phyloP scores from a whole-genome alignment of 2,329 filamentous ascomycete genomes.

The Thelonectria olida region DNA sequence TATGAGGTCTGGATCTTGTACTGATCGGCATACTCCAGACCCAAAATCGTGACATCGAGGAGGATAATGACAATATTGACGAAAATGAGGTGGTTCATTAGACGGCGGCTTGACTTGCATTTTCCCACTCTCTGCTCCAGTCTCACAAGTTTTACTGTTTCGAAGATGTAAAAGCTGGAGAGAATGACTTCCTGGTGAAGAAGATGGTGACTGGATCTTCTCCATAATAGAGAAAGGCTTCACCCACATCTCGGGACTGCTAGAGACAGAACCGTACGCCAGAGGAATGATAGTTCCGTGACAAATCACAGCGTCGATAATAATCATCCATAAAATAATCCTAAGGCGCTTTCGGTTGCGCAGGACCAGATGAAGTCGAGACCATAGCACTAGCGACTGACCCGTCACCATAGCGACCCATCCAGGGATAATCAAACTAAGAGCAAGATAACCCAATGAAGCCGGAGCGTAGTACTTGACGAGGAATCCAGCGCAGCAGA shows the following conservation, averaged over 20 bases:
- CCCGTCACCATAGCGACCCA: slow-evolving; percentile 66
- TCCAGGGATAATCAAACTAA: too few relatives aligned
- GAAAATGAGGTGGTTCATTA: slow-evolving; percentile 52
- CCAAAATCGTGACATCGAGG: slow-evolving; percentile 54
- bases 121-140: slow-evolving; percentile 47
- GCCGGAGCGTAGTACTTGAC: too few relatives aligned
- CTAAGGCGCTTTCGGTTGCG: slow-evolving; percentile 58
- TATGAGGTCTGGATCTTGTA: slow-evolving; percentile 49
- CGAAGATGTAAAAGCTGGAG: slow-evolving; percentile 62
- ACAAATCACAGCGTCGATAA: slow-evolving; percentile 60
- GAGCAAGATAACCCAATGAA: too few relatives aligned
- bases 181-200: slow-evolving; percentile 65
- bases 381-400: slow-evolving; percentile 69
- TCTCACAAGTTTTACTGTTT: slow-evolving; percentile 59
- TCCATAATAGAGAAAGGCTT: slow-evolving; percentile 57
- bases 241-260: slow-evolving; percentile 27
- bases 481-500: too few relatives aligned
- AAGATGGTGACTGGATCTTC: slow-evolving; percentile 66
- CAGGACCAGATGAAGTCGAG: slow-evolving; percentile 67
- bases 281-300: slow-evolving; percentile 64
- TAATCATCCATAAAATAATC: slow-evolving; percentile 65
- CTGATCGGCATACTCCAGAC: slow-evolving; percentile 47
- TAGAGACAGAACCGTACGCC: slow-evolving; percentile 60
- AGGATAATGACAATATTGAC: slow-evolving; percentile 57
- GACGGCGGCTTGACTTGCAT: slow-evolving; percentile 31